phyloP scores from a whole-genome alignment of 2,329 filamentous ascomycete species.

The Ophiosphaerella narmari region DNA sequence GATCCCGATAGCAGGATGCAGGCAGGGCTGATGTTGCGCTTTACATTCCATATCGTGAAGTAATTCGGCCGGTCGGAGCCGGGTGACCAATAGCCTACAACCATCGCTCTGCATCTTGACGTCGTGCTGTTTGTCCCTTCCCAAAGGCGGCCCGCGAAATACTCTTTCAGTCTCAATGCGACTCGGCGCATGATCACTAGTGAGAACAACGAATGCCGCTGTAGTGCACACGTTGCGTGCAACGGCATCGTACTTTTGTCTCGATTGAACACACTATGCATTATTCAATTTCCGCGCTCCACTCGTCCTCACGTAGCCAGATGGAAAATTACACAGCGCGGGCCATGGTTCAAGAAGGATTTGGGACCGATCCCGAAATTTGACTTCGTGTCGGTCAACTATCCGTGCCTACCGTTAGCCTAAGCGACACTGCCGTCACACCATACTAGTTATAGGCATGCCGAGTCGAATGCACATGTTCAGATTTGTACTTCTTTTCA shows the following conservation, averaged over 20 bases:
- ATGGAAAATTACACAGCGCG: neutral
- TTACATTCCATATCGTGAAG: constrained; percentile 1
- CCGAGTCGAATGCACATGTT: neutral
- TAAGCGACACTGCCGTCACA: neutral
- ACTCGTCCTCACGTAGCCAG: neutral
- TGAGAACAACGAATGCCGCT: neutral
- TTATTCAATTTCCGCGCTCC: neutral
- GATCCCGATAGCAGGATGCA: neutral
- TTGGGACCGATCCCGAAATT: constrained; percentile 4
- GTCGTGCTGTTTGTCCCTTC: neutral
- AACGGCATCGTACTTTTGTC: too few species aligned
- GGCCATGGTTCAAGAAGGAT: neutral
- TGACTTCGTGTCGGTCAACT: neutral
- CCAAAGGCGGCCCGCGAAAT: neutral
- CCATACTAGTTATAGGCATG: neutral
- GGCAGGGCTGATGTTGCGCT: neutral
- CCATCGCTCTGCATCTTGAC: constrained; percentile 1
- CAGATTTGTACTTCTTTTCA: constrained; percentile 4
- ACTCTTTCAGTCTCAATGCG: neutral
- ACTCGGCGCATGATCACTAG: neutral
- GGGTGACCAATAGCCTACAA: neutral
- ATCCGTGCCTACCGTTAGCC: constrained; percentile 3
- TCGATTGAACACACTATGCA: neutral
- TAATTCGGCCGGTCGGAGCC: constrained; percentile 2
- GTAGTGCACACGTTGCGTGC: neutral